Evolutionary conservation across 495 filamentous ascomycete species (phyloP).

Genomic region (Aspergillus haitiensis): DNA sequence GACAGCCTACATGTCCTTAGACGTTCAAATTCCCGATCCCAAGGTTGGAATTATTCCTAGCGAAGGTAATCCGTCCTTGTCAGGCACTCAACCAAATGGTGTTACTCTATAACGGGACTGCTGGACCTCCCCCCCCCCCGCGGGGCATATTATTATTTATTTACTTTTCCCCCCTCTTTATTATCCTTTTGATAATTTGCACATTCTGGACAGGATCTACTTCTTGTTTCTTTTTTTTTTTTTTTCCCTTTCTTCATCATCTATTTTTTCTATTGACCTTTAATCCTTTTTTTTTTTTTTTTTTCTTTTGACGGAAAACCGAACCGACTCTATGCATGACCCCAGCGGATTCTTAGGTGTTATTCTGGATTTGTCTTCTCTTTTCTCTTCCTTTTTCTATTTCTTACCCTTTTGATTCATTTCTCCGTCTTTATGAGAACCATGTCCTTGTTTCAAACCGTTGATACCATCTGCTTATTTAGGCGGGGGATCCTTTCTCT

Average conservation of each 20-base stretch:
- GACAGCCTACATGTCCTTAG: slow-evolving; percentile 86
- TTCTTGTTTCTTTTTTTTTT: no score
- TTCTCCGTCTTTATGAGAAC: slow-evolving; percentile 19
- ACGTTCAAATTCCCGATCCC: slow-evolving; percentile 83
- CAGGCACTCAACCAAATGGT: slow-evolving; percentile 44
- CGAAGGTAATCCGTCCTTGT: slow-evolving; percentile 37
- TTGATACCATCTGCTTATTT: slow-evolving; percentile 26
- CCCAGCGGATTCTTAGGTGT: slow-evolving; percentile 15
- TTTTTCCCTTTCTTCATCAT: slow-evolving; percentile 5
- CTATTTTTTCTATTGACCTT: slow-evolving; percentile 16
- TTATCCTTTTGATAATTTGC: no score
- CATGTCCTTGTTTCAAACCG: slow-evolving; percentile 16
- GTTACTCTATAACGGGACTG: slow-evolving; percentile 23
- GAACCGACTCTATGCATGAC: not conserved
- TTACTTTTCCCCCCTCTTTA: slow-evolving; percentile 10
- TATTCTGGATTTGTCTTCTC: not conserved
- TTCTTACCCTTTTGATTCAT: slow-evolving; percentile 19
- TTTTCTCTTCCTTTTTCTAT: slow-evolving; percentile 17
- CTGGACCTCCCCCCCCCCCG: no score
- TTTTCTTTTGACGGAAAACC: no score
- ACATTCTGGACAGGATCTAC: no score
- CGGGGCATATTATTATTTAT: no score
- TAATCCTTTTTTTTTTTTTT: no score
- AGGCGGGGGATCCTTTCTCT: not conserved
- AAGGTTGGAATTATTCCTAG: slow-evolving; percentile 58